A percentile compares a stretch with the other conserved stretches of the same genome.
Conservation (phyloP, 73 alveolate species). For the Tetrahymena elliotti region DNA sequence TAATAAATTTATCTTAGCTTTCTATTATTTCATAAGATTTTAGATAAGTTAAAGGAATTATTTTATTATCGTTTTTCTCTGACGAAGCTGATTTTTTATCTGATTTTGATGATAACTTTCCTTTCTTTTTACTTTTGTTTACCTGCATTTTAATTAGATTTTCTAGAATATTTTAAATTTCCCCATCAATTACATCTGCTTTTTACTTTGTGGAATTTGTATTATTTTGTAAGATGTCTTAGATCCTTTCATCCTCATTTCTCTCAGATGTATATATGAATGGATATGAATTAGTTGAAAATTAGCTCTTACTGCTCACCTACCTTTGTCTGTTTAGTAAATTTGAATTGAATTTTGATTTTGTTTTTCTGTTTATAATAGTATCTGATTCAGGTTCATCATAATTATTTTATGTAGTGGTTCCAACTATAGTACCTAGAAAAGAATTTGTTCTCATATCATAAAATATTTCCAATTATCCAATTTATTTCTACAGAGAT, state of each 20-base stretch:
- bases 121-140: not conserved
- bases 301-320: not conserved
- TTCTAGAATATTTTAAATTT: not conserved
- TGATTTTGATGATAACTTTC: not conserved
- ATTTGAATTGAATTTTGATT: not conserved
- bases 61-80: not conserved
- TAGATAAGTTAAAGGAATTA: not conserved
- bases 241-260: not conserved
- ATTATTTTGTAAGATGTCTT: not conserved
- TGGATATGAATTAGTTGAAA: not conserved
- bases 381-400: not conserved
- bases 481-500: too few species aligned
- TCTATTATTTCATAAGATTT: not conserved
- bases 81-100: not conserved
- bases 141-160: not conserved
- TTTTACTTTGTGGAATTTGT: not conserved
- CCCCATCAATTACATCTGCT: not conserved
- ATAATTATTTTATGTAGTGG: not conserved
- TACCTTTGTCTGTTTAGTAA: not conserved
- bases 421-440: not conserved
- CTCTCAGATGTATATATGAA: not conserved
- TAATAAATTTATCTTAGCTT: not conserved
- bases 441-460: not conserved
- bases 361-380: not conserved
- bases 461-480: not conserved